Percentiles rank a stretch among this genome's conserved stretches.
Conservation (phyloP, 176 grass and related monocot genomes). For the Zizania latifolia region DNA sequence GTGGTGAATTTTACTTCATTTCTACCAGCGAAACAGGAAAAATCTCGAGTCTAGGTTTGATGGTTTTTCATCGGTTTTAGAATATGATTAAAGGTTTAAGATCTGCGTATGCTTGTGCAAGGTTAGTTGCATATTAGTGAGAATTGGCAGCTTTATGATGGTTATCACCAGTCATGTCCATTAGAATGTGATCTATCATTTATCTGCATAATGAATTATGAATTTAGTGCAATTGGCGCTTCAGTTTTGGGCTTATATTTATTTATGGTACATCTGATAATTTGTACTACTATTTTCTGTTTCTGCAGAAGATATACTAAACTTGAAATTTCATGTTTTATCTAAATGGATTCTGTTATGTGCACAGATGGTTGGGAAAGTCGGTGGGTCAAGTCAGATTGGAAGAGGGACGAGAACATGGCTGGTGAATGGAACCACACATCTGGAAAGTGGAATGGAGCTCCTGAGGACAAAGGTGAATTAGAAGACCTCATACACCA, state of each 20-base stretch:
- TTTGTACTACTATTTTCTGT: neutral
- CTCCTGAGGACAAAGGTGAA: slow-evolving; percentile 79
- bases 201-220: neutral
- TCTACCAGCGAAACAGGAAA: neutral
- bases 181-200: neutral
- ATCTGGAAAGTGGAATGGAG: slow-evolving; percentile 79
- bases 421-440: slow-evolving; percentile 91
- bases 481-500: neutral
- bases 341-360: slow-evolving; percentile 14
- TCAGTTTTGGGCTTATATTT: neutral
- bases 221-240: neutral
- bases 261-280: neutral
- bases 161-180: neutral
- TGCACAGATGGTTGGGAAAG: slow-evolving; percentile 76
- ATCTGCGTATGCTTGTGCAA: neutral
- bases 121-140: neutral
- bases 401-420: slow-evolving; percentile 76
- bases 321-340: neutral
- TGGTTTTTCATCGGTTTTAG: neutral
- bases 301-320: neutral
- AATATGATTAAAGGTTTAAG: neutral
- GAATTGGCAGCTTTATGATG: neutral
- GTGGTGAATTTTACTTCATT: neutral
- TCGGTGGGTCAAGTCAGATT: slow-evolving; percentile 83
- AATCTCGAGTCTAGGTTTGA: neutral